Evolutionary conservation across 139 green algal species (phyloP), one percentile per base, ranked within the genome.

Genomic region (Chlamydomonas incerta): DNA sequence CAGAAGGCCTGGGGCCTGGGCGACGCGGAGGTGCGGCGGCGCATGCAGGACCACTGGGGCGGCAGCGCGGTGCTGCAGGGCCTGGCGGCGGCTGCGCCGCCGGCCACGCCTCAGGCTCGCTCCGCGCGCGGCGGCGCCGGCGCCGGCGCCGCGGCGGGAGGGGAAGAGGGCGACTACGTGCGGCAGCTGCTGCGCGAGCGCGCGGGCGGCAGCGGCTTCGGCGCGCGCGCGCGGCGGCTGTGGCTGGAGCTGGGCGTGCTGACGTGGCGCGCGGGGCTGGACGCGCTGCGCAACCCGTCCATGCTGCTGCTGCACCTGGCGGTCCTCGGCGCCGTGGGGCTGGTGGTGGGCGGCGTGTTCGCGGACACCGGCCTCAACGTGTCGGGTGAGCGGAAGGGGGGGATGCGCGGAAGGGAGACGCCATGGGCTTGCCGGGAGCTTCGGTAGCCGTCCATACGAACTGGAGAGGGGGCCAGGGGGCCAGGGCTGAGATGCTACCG

Each of bases 251-350:
- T 96, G 65, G 92, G 90, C 2, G 89, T 95, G 35, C 87, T 97
- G 73, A 90, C 93, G 41, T 96, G 93, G 95, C 87, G 95, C 31
- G 77, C 75, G 17, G n/a, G 90, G 33, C 50, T 92, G 35, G 93
- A 97, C 69, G 90, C 97, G 71, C 24, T 92, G 35, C 90, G 95
- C 57, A 95, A 96, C 90, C 95, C 95, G 0, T 47, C 89, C 46
- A 80, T 96, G 35, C 76, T 95, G 24, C 67, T 87, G 31, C 87
- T 96, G 80, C 95, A 98, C 87, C 68, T 75, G 66, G 31, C 82
- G 1, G 88, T 95, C 20, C 87, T 81, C 6, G 31, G 93, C 50
- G 35, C 88, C 31, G 91, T 98, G 81, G 95, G 95, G 29, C 47
- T 91, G 31, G n/a, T 91, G 41, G 87, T 91, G 37, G 87, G 87